Base-by-base conservation (phyloP, 2,329 filamentous ascomycete genomes). In the Neoscytalidium dimidiatum region DNA sequence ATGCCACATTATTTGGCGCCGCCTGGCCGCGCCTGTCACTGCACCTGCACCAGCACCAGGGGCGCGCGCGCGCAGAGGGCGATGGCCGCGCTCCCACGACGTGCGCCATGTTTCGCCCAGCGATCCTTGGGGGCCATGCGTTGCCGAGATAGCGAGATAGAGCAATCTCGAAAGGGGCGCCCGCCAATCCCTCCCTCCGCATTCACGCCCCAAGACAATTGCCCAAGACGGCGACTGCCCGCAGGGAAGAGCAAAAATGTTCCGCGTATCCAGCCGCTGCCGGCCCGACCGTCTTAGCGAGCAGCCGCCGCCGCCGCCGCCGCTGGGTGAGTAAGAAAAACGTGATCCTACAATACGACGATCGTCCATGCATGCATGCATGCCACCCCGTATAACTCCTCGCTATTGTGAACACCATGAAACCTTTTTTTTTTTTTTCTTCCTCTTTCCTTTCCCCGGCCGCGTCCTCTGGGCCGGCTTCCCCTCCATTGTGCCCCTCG, bases 311-410 rank as follows among this genome's bases (percentile, higher is more conserved):
- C 4, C 17, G 14, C 31, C 6, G 5, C 31, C 31, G 11, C 28
- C n/a, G n/a, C 19, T 17, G n/a, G 17, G n/a, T 31, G 17, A 56
- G 51, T 21, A 23, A 56, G 33, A 41, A 31, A 33, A 21, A 21
- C 31, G 51, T 56, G 38, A 33, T 44, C 56, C 28, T 13, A 19
- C 52, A 43, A 48, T 48, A 23, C 21, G 19, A 19, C 44, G 29
- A 33, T 33, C 29, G 28, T 17, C 49, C 46, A n/a, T n/a, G n/a
- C n/a, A n/a, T n/a, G n/a, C 38, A 29, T 41, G 21, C 26, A 60
- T 60, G 28, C 56, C 38, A 52, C n/a, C 21, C 56, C 56, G 41
- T 60, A 46, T 46, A 60, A 60, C 56, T 60, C 56, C 56, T 46
- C 56, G 56, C 56, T 60, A 33, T 58, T 58, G 53, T 28, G 46